Evolutionary conservation across 768 basidiomycete species (phyloP).

Genomic region (Exsudoporus frostii): DNA sequence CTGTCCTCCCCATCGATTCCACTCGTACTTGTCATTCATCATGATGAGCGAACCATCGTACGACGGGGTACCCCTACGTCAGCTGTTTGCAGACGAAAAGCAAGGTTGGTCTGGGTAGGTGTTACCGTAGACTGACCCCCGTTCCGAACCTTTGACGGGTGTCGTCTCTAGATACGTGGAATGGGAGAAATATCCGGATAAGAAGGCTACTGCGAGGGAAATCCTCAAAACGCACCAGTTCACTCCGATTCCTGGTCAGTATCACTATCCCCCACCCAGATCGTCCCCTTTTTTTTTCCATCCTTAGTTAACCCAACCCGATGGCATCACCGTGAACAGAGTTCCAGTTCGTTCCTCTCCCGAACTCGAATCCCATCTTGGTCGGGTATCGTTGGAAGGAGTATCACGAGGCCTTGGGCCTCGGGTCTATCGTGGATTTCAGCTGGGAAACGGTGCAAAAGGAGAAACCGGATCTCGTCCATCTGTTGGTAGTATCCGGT

Average conservation of each 20-base stretch:
- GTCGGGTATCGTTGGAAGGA: conserved; percentile 51
- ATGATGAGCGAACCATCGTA: conserved; percentile 2
- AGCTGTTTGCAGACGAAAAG: conserved; percentile 14
- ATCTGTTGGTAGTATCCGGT: conserved; percentile 33
- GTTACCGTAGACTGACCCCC: too few species aligned
- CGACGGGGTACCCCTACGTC: background rate
- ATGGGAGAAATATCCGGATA: conserved; percentile 14
- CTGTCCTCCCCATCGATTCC: background rate
- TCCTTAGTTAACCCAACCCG: background rate
- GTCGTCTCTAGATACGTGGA: conserved; percentile 9
- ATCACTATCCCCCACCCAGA: background rate
- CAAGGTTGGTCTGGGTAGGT: conserved; percentile 16
- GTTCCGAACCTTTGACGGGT: too few species aligned
- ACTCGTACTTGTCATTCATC: too few species aligned
- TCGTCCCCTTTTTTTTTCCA: background rate
- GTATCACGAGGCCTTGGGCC: conserved; percentile 49
- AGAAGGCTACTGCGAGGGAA: conserved; percentile 9
- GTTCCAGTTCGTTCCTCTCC: conserved; percentile 48
- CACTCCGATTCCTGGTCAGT: conserved; percentile 10
- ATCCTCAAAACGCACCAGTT: conserved; percentile 13
- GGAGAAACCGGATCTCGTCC: conserved; percentile 50
- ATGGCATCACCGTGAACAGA: conserved; percentile 24
- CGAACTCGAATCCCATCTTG: conserved; percentile 49
- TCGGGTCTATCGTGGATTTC: conserved; percentile 42
- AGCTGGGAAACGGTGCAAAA: conserved; percentile 51